Evolutionary conservation across 2,329 filamentous ascomycete genomes (phyloP).

Genomic region (Alternaria novae-zelandiae): DNA sequence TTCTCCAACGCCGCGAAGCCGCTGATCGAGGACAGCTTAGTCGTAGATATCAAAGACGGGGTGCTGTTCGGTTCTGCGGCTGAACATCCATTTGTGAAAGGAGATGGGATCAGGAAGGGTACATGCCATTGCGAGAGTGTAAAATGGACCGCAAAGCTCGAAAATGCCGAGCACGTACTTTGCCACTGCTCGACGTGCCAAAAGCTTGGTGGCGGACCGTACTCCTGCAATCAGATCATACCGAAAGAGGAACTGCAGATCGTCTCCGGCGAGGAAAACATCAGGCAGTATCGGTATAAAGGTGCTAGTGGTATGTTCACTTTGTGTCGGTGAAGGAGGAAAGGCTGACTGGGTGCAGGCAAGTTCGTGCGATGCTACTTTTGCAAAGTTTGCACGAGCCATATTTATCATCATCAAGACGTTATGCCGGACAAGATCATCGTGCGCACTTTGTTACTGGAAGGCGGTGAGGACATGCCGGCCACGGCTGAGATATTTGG

Average conservation of each 20-base stretch:
- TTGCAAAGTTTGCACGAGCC: constrained; percentile 48
- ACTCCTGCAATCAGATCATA: constrained; percentile 48
- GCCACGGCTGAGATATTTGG: constrained; percentile 49
- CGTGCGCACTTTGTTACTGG: constrained; percentile 48
- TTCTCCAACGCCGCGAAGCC: constrained; percentile 37
- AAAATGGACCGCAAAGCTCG: constrained; percentile 29
- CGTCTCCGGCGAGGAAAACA: constrained; percentile 29
- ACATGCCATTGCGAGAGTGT: constrained; percentile 43
- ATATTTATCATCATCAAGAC: constrained; percentile 51
- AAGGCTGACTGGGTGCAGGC: constrained; percentile 10
- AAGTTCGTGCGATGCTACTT: constrained; percentile 49
- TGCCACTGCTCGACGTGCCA: constrained; percentile 49
- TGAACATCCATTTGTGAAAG: constrained; percentile 19
- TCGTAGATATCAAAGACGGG: constrained; percentile 44
- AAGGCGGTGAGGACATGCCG: constrained; percentile 43
- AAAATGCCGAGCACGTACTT: constrained; percentile 41
- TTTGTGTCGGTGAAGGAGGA: constrained; percentile 35
- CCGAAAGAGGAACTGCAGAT: constrained; percentile 34
- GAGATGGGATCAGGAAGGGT: constrained; percentile 24
- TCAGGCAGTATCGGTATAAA: constrained; percentile 36
- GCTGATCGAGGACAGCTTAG: constrained; percentile 41
- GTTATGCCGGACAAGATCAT: constrained; percentile 51
- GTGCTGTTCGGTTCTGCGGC: constrained; percentile 38
- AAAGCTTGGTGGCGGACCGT: constrained; percentile 44
- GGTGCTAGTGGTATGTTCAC: neutral